These are phyloP conservation scores for Pseudoneurospora amorphoporcata DNA, from an alignment of 495 filamentous ascomycete species.

Conservation along the genomic window DNA sequence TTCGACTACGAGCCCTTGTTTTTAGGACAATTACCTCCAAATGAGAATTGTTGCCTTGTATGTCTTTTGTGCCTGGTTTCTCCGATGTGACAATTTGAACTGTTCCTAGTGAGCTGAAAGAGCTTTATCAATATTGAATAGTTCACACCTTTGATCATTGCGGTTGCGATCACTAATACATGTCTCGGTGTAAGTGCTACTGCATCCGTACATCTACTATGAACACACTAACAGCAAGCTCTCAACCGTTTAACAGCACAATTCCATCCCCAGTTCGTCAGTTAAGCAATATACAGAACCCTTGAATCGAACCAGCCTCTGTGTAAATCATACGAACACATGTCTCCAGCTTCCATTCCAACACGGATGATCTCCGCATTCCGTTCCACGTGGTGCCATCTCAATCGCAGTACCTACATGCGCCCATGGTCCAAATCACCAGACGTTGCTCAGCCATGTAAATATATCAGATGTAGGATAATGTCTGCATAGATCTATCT, in stretches of 20 bases:
- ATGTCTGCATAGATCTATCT: too few species aligned
- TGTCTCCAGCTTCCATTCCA: too few species aligned
- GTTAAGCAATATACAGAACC: too few species aligned
- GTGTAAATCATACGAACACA: too few species aligned
- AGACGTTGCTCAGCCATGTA: not conserved
- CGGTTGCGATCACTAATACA: not conserved
- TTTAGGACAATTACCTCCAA: not conserved
- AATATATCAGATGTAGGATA: too few species aligned
- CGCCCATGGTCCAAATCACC: not conserved
- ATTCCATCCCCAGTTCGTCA: not conserved
- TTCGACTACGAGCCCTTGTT: not conserved
- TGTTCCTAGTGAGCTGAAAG: not conserved
- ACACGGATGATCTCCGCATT: too few species aligned
- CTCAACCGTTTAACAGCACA: not conserved
- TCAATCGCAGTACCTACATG: not conserved
- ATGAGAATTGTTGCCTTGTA: not conserved
- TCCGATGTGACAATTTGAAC: not conserved
- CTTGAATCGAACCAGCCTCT: too few species aligned
- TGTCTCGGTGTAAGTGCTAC: not conserved
- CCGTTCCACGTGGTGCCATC: not conserved
- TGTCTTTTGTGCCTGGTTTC: not conserved
- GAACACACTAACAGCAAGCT: not conserved
- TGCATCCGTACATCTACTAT: not conserved
- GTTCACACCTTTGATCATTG: too few species aligned
- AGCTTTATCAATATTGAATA: too few species aligned